These are phyloP conservation scores for Saccharomycopsis sp. DNA, from an alignment of 805 yeast genomes.

Conservation along the genomic window DNA sequence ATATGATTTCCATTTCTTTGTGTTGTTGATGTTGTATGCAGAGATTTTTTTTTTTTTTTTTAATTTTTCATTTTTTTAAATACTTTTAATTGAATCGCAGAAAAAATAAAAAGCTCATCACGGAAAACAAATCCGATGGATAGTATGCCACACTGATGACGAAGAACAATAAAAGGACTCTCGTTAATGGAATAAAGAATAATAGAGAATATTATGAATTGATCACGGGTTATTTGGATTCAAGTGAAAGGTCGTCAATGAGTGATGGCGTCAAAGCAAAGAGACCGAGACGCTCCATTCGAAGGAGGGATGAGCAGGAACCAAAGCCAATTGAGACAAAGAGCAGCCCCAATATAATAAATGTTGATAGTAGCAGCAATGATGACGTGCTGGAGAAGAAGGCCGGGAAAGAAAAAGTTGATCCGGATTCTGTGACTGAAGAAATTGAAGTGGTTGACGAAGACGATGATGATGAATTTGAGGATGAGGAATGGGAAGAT, in stretches of 20 bases:
- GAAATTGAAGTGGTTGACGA: constrained; percentile 4
- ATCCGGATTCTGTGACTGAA: neutral
- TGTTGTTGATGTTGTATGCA: too few relatives aligned
- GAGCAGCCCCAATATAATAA: neutral
- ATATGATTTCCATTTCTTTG: too few relatives aligned
- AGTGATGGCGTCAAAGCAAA: too few relatives aligned
- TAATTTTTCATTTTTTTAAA: too few relatives aligned
- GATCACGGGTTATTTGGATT: constrained; percentile 23
- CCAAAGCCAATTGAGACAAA: neutral
- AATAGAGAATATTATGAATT: constrained; percentile 8
- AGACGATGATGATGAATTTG: constrained; percentile 20
- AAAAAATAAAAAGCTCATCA: too few relatives aligned
- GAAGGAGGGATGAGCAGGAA: neutral
- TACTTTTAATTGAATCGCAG: too few relatives aligned
- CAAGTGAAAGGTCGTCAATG: neutral
- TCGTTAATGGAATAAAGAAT: neutral
- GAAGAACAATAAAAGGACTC: neutral
- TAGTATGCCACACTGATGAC: too few relatives aligned
- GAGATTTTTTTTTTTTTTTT: too few relatives aligned
- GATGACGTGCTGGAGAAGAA: too few relatives aligned
- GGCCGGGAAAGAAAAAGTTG: too few relatives aligned
- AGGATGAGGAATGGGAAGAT: constrained; percentile 12
- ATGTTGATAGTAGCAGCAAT: neutral
- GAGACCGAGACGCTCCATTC: neutral
- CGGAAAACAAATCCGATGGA: too few relatives aligned